Percentiles rank a stretch among this genome's conserved stretches.
These are phyloP conservation scores for Westerdykella ornata DNA, from an alignment of 2,329 filamentous ascomycete species.

Conservation along the genomic window DNA sequence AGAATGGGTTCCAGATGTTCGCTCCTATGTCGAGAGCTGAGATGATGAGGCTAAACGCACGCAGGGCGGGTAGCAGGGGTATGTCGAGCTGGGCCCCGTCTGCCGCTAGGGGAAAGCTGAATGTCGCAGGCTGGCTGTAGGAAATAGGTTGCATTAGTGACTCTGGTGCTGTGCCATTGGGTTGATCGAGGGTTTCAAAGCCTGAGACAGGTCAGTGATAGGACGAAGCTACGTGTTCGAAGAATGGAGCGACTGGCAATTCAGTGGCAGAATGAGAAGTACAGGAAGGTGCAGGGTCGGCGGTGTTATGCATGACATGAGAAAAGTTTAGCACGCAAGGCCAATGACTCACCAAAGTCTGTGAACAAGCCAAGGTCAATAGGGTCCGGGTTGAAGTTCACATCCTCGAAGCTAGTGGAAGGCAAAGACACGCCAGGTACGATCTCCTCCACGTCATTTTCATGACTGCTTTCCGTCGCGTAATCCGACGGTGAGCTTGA, in stretches of 20 bases:
- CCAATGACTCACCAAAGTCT: constrained; percentile 5
- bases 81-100: constrained; percentile 21
- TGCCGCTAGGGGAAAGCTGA: constrained; percentile 9
- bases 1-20: constrained; percentile 15
- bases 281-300: neutral
- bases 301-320: no score
- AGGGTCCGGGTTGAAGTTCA: constrained; percentile 11
- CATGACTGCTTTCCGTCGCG: constrained; percentile 1
- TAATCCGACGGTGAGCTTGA: neutral
- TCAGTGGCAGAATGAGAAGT: neutral
- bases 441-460: constrained; percentile 7
- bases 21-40: constrained; percentile 9
- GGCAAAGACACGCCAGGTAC: constrained; percentile 3
- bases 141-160: neutral
- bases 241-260: no score
- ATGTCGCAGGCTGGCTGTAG: neutral
- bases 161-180: no score
- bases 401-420: neutral
- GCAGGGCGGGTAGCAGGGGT: constrained; percentile 38
- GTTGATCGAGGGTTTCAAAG: no score
- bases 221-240: no score
- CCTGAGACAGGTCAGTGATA: no score
- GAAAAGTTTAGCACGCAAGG: neutral
- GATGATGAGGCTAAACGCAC: constrained; percentile 12
- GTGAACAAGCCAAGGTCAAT: constrained; percentile 13